Percentiles rank a stretch among this genome's conserved stretches.
phyloP scores from a whole-genome alignment of 75 land plant genomes.

The Ceratopteris richardii region DNA sequence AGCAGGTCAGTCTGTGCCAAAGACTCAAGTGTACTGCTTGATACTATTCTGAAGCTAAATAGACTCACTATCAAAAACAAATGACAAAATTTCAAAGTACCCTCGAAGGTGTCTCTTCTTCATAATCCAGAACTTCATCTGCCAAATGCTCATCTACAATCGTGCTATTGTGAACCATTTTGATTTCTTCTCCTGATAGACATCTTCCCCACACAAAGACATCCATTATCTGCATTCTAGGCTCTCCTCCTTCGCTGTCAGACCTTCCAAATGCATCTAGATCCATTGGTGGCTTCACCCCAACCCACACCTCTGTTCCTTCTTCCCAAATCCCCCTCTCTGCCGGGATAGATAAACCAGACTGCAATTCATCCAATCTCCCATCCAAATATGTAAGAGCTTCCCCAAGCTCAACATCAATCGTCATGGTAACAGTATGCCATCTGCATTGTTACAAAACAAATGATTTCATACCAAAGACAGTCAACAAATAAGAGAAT shows the following conservation, averaged over 20 bases:
- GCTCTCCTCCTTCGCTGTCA: slow-evolving; percentile 95
- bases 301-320: slow-evolving; percentile 91
- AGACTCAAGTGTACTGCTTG: no score
- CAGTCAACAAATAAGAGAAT: background rate
- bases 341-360: slow-evolving; percentile 52
- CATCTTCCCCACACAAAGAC: slow-evolving; percentile 94
- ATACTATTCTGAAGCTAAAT: no score
- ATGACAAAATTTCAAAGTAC: slow-evolving; percentile 28
- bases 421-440: slow-evolving; percentile 91
- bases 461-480: background rate
- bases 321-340: slow-evolving; percentile 67
- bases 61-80: no score
- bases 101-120: slow-evolving; percentile 81
- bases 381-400: slow-evolving; percentile 89
- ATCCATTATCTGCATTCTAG: slow-evolving; percentile 98
- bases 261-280: slow-evolving; percentile 98
- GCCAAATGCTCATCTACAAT: slow-evolving; percentile 41
- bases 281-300: slow-evolving; percentile 86
- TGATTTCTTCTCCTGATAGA: slow-evolving; percentile 88
- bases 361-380: slow-evolving; percentile 64
- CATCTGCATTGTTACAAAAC: slow-evolving; percentile 47
- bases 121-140: slow-evolving; percentile 63
- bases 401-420: slow-evolving; percentile 90
- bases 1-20: no score
- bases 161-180: slow-evolving; percentile 49